These are phyloP conservation scores for Eucalyptus sp. DNA, from an alignment of 345 rosid species.

Conservation along the genomic window DNA sequence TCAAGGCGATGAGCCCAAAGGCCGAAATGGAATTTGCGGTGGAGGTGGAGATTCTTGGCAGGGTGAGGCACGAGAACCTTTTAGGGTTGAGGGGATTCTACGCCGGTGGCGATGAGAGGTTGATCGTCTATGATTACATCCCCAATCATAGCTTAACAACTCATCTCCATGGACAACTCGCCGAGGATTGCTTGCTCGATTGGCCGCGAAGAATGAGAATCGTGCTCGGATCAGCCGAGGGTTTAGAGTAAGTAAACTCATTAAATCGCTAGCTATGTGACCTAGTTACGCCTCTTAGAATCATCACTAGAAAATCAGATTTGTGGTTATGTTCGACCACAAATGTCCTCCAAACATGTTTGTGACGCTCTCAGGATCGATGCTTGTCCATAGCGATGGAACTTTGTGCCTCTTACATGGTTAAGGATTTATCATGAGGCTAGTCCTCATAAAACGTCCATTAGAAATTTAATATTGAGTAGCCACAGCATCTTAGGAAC, in stretches of 20 bases:
- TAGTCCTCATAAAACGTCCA: background rate
- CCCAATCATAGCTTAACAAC: constrained; percentile 53
- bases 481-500: background rate
- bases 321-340: background rate
- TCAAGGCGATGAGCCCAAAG: constrained; percentile 54
- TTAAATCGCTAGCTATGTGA: background rate
- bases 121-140: constrained; percentile 67
- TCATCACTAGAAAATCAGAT: background rate
- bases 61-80: constrained; percentile 57
- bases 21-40: constrained; percentile 69
- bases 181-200: constrained; percentile 40
- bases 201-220: constrained; percentile 46
- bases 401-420: background rate
- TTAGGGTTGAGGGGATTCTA: constrained; percentile 56
- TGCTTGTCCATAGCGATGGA: background rate
- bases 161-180: constrained; percentile 60
- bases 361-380: background rate
- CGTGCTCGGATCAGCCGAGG: constrained; percentile 53
- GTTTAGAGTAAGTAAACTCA: constrained; percentile 34
- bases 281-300: background rate
- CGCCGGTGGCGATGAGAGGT: constrained; percentile 52
- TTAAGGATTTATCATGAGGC: background rate
- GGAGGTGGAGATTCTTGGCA: constrained; percentile 67
- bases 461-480: background rate
- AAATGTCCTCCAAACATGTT: background rate